phyloP scores from a whole-genome alignment of 202 grass and related monocot genomes.

The Sporobolus alterniflorus region DNA sequence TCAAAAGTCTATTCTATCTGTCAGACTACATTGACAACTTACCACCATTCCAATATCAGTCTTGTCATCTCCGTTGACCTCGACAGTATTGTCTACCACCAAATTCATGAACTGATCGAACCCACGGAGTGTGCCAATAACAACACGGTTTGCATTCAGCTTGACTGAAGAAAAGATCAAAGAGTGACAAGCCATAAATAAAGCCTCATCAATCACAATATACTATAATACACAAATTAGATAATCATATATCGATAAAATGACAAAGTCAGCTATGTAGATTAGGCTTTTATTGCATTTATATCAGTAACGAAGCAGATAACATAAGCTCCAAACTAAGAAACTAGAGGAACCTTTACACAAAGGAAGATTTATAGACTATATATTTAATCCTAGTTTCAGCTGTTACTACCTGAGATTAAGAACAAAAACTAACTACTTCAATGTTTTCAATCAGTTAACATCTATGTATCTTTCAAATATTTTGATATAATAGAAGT shows the following conservation, averaged over 20 bases:
- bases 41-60: conserved; percentile 98
- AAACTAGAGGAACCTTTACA: neutral
- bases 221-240: neutral
- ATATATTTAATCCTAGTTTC: neutral
- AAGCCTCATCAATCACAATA: neutral
- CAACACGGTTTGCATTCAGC: conserved; percentile 86
- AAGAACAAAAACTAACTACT: neutral
- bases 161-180: conserved; percentile 53
- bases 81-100: conserved; percentile 89
- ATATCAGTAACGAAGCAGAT: neutral
- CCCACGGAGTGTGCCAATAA: conserved; percentile 82
- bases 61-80: conserved; percentile 85
- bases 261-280: too few relatives aligned
- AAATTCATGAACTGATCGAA: conserved; percentile 99
- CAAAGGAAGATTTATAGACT: neutral
- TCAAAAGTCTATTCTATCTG: neutral
- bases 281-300: too few relatives aligned
- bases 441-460: too few relatives aligned
- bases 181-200: neutral
- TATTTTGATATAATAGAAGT: neutral
- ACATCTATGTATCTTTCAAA: too few relatives aligned
- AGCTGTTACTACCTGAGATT: neutral
- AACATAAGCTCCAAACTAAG: neutral
- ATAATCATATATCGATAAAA: too few relatives aligned
- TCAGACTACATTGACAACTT: conserved; percentile 14